Conservation (phyloP, 2,329 filamentous ascomycete genomes). For the Trichoderma harzianum region DNA sequence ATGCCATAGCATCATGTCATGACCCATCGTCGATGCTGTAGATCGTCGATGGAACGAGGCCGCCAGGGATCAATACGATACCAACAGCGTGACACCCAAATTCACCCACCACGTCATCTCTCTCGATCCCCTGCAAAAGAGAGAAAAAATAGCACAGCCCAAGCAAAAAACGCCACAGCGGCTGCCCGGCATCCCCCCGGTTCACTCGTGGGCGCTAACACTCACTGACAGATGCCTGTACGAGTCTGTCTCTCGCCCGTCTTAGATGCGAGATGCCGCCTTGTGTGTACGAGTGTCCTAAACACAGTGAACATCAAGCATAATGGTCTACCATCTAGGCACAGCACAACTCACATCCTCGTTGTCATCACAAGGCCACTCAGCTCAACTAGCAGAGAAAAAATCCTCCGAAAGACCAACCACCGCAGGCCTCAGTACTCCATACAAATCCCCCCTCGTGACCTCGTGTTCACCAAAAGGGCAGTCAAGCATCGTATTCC, state of each 20-base stretch:
- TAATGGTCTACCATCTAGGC: neutral
- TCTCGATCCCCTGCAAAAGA: neutral
- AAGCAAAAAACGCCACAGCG: neutral
- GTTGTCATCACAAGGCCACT: neutral
- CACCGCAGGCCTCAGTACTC: neutral
- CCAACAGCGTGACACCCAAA: neutral
- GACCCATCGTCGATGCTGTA: neutral
- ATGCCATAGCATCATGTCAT: neutral
- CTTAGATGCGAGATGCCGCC: neutral
- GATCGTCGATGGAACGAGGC: neutral
- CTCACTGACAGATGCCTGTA: neutral
- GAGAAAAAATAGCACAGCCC: neutral
- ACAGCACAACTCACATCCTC: neutral
- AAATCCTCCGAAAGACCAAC: neutral
- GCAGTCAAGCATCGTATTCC: slow-evolving; percentile 6
- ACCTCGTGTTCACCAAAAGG: slow-evolving; percentile 11
- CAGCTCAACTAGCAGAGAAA: neutral
- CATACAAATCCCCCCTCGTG: neutral
- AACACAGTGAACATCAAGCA: neutral
- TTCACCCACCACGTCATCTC: neutral
- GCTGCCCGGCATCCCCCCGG: slow-evolving; percentile 4
- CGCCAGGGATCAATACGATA: neutral
- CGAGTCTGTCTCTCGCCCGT: neutral
- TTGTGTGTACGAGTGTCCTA: neutral
- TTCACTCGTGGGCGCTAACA: neutral